Evolutionary conservation across 306 rosid species (phyloP).

Genomic region (Cicer pinnatifidum): DNA sequence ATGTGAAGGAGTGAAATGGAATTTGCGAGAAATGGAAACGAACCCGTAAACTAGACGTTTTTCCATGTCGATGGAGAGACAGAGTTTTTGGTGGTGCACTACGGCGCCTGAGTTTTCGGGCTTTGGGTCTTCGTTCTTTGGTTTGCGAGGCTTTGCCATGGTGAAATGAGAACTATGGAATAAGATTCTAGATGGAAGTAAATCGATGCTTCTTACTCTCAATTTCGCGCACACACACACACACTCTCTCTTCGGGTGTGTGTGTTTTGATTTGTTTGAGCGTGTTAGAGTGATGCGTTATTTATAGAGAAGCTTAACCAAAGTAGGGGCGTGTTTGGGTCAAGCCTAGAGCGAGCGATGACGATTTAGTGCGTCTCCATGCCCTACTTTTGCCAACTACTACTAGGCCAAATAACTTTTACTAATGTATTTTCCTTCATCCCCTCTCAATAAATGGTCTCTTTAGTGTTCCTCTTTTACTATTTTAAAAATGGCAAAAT

Average conservation of each 20-base stretch:
- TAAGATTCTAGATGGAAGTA: background rate
- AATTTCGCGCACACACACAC: too few relatives aligned
- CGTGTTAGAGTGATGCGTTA: background rate
- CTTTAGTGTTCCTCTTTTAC: too few relatives aligned
- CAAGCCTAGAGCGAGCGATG: background rate
- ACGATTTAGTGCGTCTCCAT: background rate
- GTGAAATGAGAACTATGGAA: background rate
- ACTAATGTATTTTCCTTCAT: too few relatives aligned
- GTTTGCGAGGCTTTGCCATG: slow-evolving; percentile 97
- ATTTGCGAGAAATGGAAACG: slow-evolving; percentile 42
- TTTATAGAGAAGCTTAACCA: background rate
- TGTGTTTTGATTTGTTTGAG: background rate
- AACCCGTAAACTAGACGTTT: slow-evolving; percentile 79
- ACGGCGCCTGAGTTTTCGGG: slow-evolving; percentile 79
- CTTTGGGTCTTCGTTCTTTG: slow-evolving; percentile 79
- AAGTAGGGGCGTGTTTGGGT: slow-evolving; percentile 1
- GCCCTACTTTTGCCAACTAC: slow-evolving; percentile 18
- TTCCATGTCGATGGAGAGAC: slow-evolving; percentile 80
- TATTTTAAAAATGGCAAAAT: too few relatives aligned
- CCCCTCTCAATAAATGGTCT: too few relatives aligned
- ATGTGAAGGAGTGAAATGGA: slow-evolving; percentile 4
- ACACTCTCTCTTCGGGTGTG: background rate
- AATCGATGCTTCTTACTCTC: background rate
- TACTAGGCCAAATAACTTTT: background rate
- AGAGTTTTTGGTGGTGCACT: slow-evolving; percentile 93